Conservation (phyloP, 371 early-diverging fungal genomes). For the Haplosporangium sp. region DNA sequence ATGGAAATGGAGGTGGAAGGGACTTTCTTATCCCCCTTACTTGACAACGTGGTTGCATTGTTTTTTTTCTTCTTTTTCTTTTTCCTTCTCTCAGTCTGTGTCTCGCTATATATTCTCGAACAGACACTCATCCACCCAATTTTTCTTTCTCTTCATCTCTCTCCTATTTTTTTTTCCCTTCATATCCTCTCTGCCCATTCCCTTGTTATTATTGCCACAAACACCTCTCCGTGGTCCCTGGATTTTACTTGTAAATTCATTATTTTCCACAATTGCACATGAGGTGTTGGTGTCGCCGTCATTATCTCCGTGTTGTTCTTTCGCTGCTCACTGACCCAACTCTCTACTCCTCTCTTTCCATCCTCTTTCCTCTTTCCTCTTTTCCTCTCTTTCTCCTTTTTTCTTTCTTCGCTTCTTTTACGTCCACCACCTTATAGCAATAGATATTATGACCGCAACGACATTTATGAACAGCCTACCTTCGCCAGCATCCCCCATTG, state of each 20-base stretch:
- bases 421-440: constrained; percentile 1
- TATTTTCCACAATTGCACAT: too few relatives aligned
- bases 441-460: constrained; percentile 37
- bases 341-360: neutral
- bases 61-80: neutral
- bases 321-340: too few relatives aligned
- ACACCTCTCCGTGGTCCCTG: too few relatives aligned
- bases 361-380: neutral
- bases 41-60: neutral
- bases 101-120: too few relatives aligned
- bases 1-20: too few relatives aligned
- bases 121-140: neutral
- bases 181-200: neutral
- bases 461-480: constrained; percentile 39
- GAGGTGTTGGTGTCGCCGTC: too few relatives aligned
- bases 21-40: too few relatives aligned
- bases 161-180: neutral
- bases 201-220: too few relatives aligned
- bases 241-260: too few relatives aligned
- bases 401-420: neutral
- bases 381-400: neutral
- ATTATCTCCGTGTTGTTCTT: too few relatives aligned
- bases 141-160: neutral
- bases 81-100: neutral
- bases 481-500: constrained; percentile 27